These are phyloP conservation scores for Wickerhamomyces canadensis DNA, from an alignment of 805 yeast species.

Conservation along the genomic window DNA sequence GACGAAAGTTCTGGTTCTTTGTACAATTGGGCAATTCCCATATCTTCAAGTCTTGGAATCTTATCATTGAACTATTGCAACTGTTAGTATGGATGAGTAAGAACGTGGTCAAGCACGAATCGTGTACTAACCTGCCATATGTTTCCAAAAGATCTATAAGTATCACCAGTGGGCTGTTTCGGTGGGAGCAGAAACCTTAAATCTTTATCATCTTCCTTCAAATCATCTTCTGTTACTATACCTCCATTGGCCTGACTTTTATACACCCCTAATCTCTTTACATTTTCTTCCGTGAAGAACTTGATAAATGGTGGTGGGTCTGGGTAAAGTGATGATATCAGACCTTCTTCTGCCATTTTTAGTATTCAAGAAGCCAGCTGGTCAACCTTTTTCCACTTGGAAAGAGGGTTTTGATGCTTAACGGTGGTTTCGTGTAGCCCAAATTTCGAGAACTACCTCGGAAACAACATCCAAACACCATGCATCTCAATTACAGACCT, in stretches of 20 bases:
- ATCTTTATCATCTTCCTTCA: constrained; percentile 36
- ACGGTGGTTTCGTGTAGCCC: no score
- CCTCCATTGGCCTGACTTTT: constrained; percentile 16
- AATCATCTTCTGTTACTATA: constrained; percentile 24
- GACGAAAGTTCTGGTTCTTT: constrained; percentile 21
- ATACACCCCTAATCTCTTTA: constrained; percentile 33
- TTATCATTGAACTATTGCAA: constrained; percentile 52
- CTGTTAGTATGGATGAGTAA: no score
- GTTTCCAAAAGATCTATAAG: constrained; percentile 84
- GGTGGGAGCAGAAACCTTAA: constrained; percentile 64
- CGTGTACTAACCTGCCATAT: constrained; percentile 62
- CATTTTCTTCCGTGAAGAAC: constrained; percentile 66
- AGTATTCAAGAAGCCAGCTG: no score
- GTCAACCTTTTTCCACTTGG: no score
- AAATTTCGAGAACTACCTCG: no score
- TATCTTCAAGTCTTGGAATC: constrained; percentile 66
- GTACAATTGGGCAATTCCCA: constrained; percentile 77
- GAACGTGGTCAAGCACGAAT: no score
- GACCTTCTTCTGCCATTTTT: constrained; percentile 18
- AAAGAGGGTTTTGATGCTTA: no score
- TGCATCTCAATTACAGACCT: no score
- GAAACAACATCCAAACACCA: no score
- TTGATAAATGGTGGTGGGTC: constrained; percentile 87
- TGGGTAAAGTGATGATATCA: constrained; percentile 74
- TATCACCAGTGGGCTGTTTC: constrained; percentile 48